Evolutionary conservation across 257 asterid species (phyloP), one percentile per base, ranked within the genome.

Genomic region (Plantago ovata): DNA sequence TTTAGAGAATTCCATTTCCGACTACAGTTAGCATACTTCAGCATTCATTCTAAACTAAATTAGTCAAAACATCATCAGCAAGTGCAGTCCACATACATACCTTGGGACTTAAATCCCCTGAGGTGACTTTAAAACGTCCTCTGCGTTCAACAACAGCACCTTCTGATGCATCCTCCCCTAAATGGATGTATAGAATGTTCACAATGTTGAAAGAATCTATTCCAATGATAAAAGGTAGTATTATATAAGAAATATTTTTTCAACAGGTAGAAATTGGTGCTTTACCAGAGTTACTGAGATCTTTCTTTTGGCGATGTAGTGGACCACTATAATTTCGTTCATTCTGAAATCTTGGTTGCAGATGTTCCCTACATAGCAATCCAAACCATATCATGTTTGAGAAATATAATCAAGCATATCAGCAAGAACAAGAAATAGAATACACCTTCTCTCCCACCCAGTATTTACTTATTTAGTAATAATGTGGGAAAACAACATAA

Each of bases 61-160:
- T 16, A 50, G 28, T 22, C 16, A 18, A 48, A 48, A 13, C 23
- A 12, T n/a, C 6, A 19, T 55, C n/a, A 38, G 47, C 21, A 32
- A 38, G 23, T 55, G 36, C 36, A 13, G 60, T n/a, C 36, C 24
- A 21, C 53, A 60, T 74, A 21, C 53, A 60, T 74, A 93, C 92
- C 90, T 78, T 83, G 62, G 81, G 70, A 83, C 81, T 82, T 53
- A 69, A 60, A 69, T 93, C 99, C 42, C 86, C 94, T 40, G 96
- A 77, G 53, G 94, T 93, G 75, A 93, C 96, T 84, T 93, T 83
- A 71, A 89, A 93, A 55, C 97, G 99, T 28, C 99, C 99, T 86
- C 80, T 79, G 68, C 86, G 89, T 84, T 86, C 94, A 64, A 93
- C 78, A 52, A 84, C 66, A 63, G 95, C 86, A 39, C 85, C 82